These are phyloP conservation scores for Suhomyces pyralidae DNA, from an alignment of 805 yeast species.

Conservation along the genomic window DNA sequence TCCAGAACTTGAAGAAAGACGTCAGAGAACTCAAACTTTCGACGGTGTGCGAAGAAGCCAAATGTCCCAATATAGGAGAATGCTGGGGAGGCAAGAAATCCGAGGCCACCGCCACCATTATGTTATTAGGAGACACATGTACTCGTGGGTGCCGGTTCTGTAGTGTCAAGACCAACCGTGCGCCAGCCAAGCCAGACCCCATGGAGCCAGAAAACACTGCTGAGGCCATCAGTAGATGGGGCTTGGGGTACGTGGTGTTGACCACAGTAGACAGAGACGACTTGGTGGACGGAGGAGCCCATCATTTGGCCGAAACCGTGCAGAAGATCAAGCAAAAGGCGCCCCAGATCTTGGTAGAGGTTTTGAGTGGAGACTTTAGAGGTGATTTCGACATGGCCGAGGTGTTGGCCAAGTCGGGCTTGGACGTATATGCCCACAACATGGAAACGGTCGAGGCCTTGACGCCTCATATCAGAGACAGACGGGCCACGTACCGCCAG, in stretches of 20 bases:
- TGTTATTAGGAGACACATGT: constrained; percentile 98
- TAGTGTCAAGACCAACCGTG: constrained; percentile 88
- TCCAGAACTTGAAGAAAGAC: constrained; percentile 76
- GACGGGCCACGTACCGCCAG: constrained; percentile 94
- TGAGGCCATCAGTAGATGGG: constrained; percentile 96
- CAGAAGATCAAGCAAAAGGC: constrained; percentile 78
- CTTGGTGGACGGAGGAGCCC: constrained; percentile 86
- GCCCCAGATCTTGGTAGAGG: constrained; percentile 89
- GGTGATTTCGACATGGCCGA: constrained; percentile 84
- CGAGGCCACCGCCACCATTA: constrained; percentile 95
- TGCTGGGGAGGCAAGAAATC: constrained; percentile 98
- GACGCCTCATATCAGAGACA: constrained; percentile 93
- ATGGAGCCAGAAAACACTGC: constrained; percentile 98
- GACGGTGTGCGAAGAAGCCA: constrained; percentile 98
- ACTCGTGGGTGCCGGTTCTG: constrained; percentile 99
- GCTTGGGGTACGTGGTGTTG: constrained; percentile 93
- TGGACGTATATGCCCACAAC: constrained; percentile 97
- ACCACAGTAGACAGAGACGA: constrained; percentile 99
- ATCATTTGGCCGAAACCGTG: constrained; percentile 88
- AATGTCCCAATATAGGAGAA: constrained; percentile 99
- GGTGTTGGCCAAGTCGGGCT: constrained; percentile 76
- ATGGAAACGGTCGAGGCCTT: constrained; percentile 93
- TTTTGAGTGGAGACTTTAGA: constrained; percentile 90
- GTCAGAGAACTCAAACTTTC: constrained; percentile 84
- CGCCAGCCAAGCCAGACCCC: constrained; percentile 88